Evolutionary conservation across 768 basidiomycete species (phyloP).

Genomic region (Boletus pseudo-olivaceus): DNA sequence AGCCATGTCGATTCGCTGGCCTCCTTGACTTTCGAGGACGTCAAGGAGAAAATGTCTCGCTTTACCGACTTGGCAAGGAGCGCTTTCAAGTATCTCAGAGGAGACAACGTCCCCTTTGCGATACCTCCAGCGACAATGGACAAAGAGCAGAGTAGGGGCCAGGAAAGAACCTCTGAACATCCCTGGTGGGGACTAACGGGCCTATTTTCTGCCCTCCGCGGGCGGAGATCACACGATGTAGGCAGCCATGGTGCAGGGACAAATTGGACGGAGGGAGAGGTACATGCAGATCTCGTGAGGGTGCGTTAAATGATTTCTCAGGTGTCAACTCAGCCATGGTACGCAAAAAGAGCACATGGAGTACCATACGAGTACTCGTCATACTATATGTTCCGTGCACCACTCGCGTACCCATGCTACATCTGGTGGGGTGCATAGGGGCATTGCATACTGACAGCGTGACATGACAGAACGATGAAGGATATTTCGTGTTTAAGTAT

Average conservation of each 20-base stretch:
- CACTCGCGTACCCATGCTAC: neutral
- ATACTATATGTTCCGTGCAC: neutral
- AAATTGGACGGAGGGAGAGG: slow-evolving; percentile 70
- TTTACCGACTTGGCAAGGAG: slow-evolving; percentile 50
- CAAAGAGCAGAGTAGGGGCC: slow-evolving; percentile 29
- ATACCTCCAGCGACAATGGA: slow-evolving; percentile 28
- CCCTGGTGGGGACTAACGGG: slow-evolving; percentile 57
- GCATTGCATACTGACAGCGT: slow-evolving; percentile 8
- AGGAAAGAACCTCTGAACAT: slow-evolving; percentile 28
- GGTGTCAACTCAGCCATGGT: neutral
- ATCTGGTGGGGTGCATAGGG: slow-evolving; percentile 1
- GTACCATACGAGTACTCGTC: neutral
- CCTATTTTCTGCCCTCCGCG: slow-evolving; percentile 63
- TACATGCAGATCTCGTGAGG: slow-evolving; percentile 74
- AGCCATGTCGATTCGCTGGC: slow-evolving; percentile 47
- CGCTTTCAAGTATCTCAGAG: slow-evolving; percentile 72
- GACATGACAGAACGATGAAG: slow-evolving; percentile 59
- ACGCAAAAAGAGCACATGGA: neutral
- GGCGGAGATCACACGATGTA: slow-evolving; percentile 33
- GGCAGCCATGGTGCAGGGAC: slow-evolving; percentile 38
- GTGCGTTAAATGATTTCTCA: slow-evolving; percentile 39
- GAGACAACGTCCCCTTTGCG: slow-evolving; percentile 46
- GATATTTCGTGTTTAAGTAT: slow-evolving; percentile 76
- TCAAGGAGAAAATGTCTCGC: slow-evolving; percentile 39
- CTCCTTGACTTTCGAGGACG: slow-evolving; percentile 56